A percentile compares a stretch with the other conserved stretches of the same genome.
These are phyloP conservation scores for Capniomyces stellatus DNA, from an alignment of 371 early-diverging fungal species.

Conservation along the genomic window DNA sequence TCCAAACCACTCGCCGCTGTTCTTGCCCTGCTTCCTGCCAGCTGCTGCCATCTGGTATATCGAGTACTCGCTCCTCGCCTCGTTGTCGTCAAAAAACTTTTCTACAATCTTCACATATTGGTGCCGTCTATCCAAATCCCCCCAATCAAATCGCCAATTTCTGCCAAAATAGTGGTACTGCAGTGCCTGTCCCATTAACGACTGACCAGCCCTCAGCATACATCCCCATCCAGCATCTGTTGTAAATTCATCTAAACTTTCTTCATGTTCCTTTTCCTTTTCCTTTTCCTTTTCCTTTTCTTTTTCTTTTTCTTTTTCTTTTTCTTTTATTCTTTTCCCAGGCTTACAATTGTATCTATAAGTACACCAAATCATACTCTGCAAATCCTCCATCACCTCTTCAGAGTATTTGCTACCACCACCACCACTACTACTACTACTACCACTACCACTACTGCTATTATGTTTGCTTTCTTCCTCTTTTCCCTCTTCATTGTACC, in stretches of 20 bases:
- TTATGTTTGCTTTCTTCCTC: neutral
- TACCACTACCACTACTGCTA: neutral
- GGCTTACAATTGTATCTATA: slow-evolving; percentile 75
- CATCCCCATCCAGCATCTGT: slow-evolving; percentile 92
- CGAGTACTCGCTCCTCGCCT: slow-evolving; percentile 59
- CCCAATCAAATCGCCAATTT: slow-evolving; percentile 18
- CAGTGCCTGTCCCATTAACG: slow-evolving; percentile 71
- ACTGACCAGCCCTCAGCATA: slow-evolving; percentile 91
- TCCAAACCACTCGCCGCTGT: slow-evolving; percentile 94
- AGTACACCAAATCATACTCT: slow-evolving; percentile 73
- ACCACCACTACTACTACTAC: neutral
- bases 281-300: too few relatives aligned
- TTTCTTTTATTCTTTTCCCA: too few relatives aligned
- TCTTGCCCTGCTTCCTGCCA: slow-evolving; percentile 67
- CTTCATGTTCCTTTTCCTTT: slow-evolving; percentile 43
- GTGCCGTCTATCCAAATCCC: slow-evolving; percentile 28
- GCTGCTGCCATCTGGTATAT: slow-evolving; percentile 81
- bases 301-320: too few relatives aligned
- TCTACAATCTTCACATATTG: slow-evolving; percentile 37
- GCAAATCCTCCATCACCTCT: slow-evolving; percentile 48
- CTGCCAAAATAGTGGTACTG: slow-evolving; percentile 47
- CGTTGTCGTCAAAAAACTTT: slow-evolving; percentile 68
- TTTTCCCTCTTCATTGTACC: neutral
- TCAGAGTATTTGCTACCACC: slow-evolving; percentile 7
- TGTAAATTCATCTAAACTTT: slow-evolving; percentile 45